Base-by-base conservation (phyloP, 352 stramenopile genomes). In the Phytophthora multivora region DNA sequence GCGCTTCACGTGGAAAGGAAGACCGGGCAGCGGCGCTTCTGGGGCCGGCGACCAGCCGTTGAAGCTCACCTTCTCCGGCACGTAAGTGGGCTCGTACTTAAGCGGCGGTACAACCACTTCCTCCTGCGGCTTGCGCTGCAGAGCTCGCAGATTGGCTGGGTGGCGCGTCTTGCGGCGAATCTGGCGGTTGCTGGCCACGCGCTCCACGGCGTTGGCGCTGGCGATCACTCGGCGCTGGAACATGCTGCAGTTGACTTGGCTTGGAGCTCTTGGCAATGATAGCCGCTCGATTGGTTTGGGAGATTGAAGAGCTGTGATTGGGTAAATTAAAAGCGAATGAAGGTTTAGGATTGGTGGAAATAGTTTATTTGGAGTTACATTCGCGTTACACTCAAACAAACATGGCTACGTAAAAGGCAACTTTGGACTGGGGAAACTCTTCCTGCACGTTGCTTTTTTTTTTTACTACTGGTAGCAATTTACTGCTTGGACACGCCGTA, bases 1-100 rank as follows among this genome's bases (percentile, higher is more conserved):
- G 64, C 88, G 85, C 81, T 94, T 93, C 21, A 96, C 80, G 33
- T 75, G 59, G 69, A 94, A 93, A 26, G 86, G 86, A 28, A 95
- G 41, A 38, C 71, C 71, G 1, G 80, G 67, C 49, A 93, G 62
- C 42, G 85, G 83, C 51, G 71, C 58, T 64, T 87, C 83, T 4
- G 84, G 82, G 36, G 86, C 84, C 18, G 86, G 80, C 26, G 84
- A 91, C 86, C 86, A 95, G 64, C 86, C 86, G 63, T 95, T 95
- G 72, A 95, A 95, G 76, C 84, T 93, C 70, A 95, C 86, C 43
- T 83, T 87, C 66, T 85, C 76, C 1, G 86, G 86, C 53, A 86
- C 73, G 42, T 93, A 95, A 38, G 84, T 91, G 13, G 86, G 84
- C 56, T 89, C 72, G 71, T 83, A 95, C 75, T 90, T 92, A 59